A percentile compares a stretch with the other conserved stretches of the same genome.
phyloP scores from a whole-genome alignment of 495 filamentous ascomycete species.

The Aspergillus conjunctus region DNA sequence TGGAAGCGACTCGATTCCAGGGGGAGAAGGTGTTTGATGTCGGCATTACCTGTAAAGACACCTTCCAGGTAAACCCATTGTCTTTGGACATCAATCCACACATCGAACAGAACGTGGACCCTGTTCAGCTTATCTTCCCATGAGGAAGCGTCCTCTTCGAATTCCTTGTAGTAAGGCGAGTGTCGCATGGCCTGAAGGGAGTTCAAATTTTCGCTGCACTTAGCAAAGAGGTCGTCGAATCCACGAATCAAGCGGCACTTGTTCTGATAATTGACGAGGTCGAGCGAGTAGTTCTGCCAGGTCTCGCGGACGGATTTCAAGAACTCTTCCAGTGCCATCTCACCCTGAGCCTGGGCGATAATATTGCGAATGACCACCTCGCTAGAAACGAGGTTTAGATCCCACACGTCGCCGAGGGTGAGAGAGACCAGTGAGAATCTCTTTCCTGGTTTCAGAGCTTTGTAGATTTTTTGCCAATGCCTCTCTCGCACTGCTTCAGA shows the following conservation, averaged over 20 bases:
- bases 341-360: slow-evolving; percentile 92
- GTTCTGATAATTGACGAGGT: slow-evolving; percentile 95
- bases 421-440: slow-evolving; percentile 90
- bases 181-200: slow-evolving; percentile 98
- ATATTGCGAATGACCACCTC: slow-evolving; percentile 88
- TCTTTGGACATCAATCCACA: slow-evolving; percentile 99
- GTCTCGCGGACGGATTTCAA: slow-evolving; percentile 94
- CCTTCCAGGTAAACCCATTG: slow-evolving; percentile 99
- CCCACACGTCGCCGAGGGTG: slow-evolving; percentile 97
- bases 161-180: slow-evolving; percentile 98
- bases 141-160: slow-evolving; percentile 91
- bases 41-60: slow-evolving; percentile 96
- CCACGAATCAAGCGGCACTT: slow-evolving; percentile 96
- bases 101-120: slow-evolving; percentile 95
- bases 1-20: slow-evolving; percentile 95
- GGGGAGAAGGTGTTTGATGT: slow-evolving; percentile 97
- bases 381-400: slow-evolving; percentile 82
- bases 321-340: slow-evolving; percentile 98
- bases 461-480: slow-evolving; percentile 98
- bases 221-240: slow-evolving; percentile 97
- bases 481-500: slow-evolving; percentile 95
- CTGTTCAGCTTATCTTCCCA: slow-evolving; percentile 99
- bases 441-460: slow-evolving; percentile 84
- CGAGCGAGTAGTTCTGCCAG: slow-evolving; percentile 91
- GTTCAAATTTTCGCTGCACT: slow-evolving; percentile 96